Conservation (phyloP, 306 rosid genomes). For the Luffa acutangula region DNA sequence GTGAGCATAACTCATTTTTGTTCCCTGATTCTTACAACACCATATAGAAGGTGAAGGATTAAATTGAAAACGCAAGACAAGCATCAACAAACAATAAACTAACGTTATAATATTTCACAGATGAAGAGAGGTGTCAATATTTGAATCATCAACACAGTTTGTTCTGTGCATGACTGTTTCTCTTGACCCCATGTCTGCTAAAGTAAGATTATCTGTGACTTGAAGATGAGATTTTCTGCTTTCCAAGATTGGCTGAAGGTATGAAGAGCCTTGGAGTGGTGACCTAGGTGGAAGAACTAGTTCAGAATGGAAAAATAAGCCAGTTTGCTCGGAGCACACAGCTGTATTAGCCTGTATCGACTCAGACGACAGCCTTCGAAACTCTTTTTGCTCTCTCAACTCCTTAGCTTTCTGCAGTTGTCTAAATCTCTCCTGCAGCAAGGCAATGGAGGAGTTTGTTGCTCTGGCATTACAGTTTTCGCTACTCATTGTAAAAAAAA, state of each 20-base stretch:
- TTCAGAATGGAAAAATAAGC: constrained; percentile 25
- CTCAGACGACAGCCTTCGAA: constrained; percentile 23
- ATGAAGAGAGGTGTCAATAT: constrained; percentile 40
- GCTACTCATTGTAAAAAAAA: constrained; percentile 18
- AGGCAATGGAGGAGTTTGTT: constrained; percentile 30
- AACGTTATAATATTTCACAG: constrained; percentile 17
- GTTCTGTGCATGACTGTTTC: constrained; percentile 14
- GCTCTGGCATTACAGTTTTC: constrained; percentile 20
- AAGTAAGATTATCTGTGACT: constrained; percentile 8
- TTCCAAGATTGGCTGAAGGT: constrained; percentile 18
- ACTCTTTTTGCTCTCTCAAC: constrained; percentile 38
- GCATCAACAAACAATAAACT: constrained; percentile 12
- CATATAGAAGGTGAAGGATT: constrained; percentile 22
- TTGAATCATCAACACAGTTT: constrained; percentile 22
- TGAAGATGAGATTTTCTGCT: constrained; percentile 17
- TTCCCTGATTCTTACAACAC: constrained; percentile 30
- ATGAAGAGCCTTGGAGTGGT: constrained; percentile 21
- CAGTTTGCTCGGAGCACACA: constrained; percentile 7
- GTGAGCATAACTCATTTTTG: constrained; percentile 15
- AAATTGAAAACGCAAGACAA: not conserved
- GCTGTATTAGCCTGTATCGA: constrained; percentile 10
- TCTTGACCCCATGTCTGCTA: constrained; percentile 16
- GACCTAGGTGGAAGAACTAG: constrained; percentile 11
- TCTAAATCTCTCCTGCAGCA: constrained; percentile 41
- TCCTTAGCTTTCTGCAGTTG: constrained; percentile 39